Percentiles rank a stretch among this genome's conserved stretches.
Evolutionary conservation across 2,329 filamentous ascomycete species (phyloP).

Genomic region (Penicillium sp.): DNA sequence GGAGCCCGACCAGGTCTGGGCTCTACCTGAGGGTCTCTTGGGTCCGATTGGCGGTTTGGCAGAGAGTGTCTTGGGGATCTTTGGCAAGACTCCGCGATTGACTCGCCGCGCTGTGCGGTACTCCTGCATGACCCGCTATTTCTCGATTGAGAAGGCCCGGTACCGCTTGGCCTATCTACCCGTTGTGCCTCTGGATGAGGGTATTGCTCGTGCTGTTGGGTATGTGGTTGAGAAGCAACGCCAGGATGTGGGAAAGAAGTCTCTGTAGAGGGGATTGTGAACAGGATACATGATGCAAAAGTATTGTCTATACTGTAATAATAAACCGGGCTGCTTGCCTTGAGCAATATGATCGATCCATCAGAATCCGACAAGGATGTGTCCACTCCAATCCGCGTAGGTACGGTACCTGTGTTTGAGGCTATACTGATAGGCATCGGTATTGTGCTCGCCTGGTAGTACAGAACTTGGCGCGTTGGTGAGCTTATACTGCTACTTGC

Average conservation of each 20-base stretch:
- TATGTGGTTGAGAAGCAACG: conserved; percentile 38
- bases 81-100: conserved; percentile 48
- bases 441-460: too few relatives aligned
- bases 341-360: conserved; percentile 5
- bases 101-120: conserved; percentile 47
- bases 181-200: conserved; percentile 47
- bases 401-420: too few relatives aligned
- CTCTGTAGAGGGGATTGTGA: conserved; percentile 27
- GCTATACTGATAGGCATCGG: too few relatives aligned
- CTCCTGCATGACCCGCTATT: conserved; percentile 51
- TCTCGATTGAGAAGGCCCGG: conserved; percentile 49
- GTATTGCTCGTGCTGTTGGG: conserved; percentile 46
- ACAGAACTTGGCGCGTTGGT: too few relatives aligned
- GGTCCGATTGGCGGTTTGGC: conserved; percentile 41
- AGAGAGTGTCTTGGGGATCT: conserved; percentile 43
- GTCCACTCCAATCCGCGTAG: too few relatives aligned
- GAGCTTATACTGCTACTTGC: too few relatives aligned
- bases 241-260: conserved; percentile 40
- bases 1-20: conserved; percentile 43
- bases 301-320: conserved; percentile 23
- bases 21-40: conserved; percentile 41
- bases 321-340: conserved; percentile 5
- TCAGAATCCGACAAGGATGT: too few relatives aligned
- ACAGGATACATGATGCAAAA: conserved; percentile 8
- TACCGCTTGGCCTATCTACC: conserved; percentile 45